Base-by-base conservation (phyloP, 169 alveolate genomes). In the Toxoplasma gondii region DNA sequence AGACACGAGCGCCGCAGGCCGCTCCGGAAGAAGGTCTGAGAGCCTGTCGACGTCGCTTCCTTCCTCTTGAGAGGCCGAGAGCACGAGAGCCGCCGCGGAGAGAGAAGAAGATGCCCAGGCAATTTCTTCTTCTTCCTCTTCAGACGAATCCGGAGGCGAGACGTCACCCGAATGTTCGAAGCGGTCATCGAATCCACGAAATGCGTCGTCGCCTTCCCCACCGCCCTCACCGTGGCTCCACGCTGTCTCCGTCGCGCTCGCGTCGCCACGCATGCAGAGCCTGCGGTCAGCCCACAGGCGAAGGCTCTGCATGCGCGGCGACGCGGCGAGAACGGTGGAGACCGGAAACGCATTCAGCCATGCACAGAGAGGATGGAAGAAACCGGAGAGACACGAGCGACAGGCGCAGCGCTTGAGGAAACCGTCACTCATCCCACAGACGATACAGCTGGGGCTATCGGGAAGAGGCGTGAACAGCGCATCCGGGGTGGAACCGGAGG, bases 331-430 rank as follows among this genome's bases (percentile, higher is more conserved):
- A 12, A 12, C 84, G 24, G 44, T 36, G 39, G 2, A 12, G 49
- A 74, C 84, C 27, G 49, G 84, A 74, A 31, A 74, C 24, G 84
- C 84, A 24, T 74, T 74, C 84, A 74, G 84, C 84, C 84, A 74
- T 44, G 84, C 84, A 19, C 84, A 74, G 84, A 34, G 44, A 17
- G 84, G 84, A n/a, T 74, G 84, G 84, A 74, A 74, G 44, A 31
- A 36, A n/a, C 84, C 84, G 84, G 17, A 17, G 39, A 7, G 27
- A 24, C 84, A 74, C 45, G 39, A 16, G 44, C 84, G 38, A 24
- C 45, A 31, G 17, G 84, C 84, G 44, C 84, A 74, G 16, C 84
- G 41, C 84, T 74, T 74, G 27, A 74, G n/a, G n/a, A 74, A 74
- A 0, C 84, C 84, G 17, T 74, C 84, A 10, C 27, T 1, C 43